Evolutionary conservation across 176 grass and related monocot species (phyloP), one percentile per base, ranked within the genome.

Genomic region (Urochloa ruziziensis): DNA sequence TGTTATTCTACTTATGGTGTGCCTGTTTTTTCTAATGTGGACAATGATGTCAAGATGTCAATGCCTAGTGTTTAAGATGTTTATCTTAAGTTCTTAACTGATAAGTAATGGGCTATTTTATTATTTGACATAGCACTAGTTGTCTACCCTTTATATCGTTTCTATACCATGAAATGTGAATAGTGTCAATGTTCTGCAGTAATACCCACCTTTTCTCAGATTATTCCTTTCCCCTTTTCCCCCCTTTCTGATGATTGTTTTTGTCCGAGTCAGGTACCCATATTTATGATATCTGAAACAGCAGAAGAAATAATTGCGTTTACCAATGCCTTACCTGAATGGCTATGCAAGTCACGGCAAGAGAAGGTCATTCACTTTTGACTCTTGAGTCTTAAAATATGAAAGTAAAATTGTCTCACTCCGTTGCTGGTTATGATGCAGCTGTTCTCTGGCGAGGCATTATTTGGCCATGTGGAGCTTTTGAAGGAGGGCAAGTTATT

Each of bases 321-420:
- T 80, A 81, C 87, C 42, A 98, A 93, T 86, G 33, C 91, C 61
- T 74, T 93, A 65, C 96, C 96, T 67, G 96, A 98, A 93, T 98
- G 96, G 93, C 87, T 98, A 70, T 95, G 91, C 62, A 95, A 95
- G 53, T 73, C 90, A 58, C 85, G 91, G 61, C 96, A 98, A 95
- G 91, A 93, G 84, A 98, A 93, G 91, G 96, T 93, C 58, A 63
- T 78, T 90, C 19, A 75, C 67, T 59, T 88, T 61, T 56, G 64
- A 42, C 25, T 81, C 32, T 67, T 42, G 51, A 51, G n/a, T 44
- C 69, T 78, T 85, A 54, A 78, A 73, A 77, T 62, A 60, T 68
- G 49, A 64, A 35, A 34, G 27, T 83, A 52, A 28, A 19, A 56
- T 60, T 23, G 19, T 69, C 68, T 65, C 73, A 74, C 71, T 62